These are phyloP conservation scores for Curvularia verruculosa DNA, from an alignment of 2,329 filamentous ascomycete genomes.

Conservation along the genomic window DNA sequence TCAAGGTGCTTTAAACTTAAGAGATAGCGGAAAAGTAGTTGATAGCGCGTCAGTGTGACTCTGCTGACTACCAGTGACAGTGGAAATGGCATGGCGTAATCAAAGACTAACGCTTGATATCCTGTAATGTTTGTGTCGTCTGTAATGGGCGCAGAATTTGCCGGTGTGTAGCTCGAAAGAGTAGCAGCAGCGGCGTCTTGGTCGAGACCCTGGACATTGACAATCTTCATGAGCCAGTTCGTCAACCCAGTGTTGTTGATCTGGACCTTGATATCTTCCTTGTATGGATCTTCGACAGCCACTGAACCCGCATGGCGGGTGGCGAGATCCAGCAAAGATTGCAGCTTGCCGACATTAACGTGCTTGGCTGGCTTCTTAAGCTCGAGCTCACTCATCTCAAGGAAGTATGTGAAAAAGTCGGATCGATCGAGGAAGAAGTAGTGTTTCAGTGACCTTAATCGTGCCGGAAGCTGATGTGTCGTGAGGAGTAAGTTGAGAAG, in stretches of 20 bases:
- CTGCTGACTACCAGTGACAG: conserved; percentile 93
- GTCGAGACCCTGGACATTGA: conserved; percentile 94
- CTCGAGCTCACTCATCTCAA: conserved; percentile 88
- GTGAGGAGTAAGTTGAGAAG: conserved; percentile 89
- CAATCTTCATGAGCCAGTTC: conserved; percentile 92
- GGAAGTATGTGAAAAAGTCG: conserved; percentile 97
- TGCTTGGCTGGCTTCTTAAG: conserved; percentile 85
- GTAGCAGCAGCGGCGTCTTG: conserved; percentile 70
- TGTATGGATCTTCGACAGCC: conserved; percentile 93
- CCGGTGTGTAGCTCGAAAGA: conserved; percentile 73
- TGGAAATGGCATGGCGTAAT: conserved; percentile 93
- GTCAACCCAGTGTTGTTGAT: conserved; percentile 96
- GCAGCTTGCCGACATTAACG: conserved; percentile 91
- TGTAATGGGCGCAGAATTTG: conserved; percentile 62
- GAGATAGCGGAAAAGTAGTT: conserved; percentile 93
- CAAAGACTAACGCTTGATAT: conserved; percentile 90
- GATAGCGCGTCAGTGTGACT: conserved; percentile 96
- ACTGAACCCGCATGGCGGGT: conserved; percentile 95
- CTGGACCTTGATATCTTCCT: conserved; percentile 95
- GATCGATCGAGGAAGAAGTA: conserved; percentile 99
- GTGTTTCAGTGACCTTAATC: conserved; percentile 90
- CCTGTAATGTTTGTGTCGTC: conserved; percentile 86
- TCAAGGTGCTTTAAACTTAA: conserved; percentile 89
- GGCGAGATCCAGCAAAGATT: conserved; percentile 93
- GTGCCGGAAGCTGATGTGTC: conserved; percentile 85